phyloP scores from a whole-genome alignment of 768 basidiomycete species.

The Hygrocybe punicea region DNA sequence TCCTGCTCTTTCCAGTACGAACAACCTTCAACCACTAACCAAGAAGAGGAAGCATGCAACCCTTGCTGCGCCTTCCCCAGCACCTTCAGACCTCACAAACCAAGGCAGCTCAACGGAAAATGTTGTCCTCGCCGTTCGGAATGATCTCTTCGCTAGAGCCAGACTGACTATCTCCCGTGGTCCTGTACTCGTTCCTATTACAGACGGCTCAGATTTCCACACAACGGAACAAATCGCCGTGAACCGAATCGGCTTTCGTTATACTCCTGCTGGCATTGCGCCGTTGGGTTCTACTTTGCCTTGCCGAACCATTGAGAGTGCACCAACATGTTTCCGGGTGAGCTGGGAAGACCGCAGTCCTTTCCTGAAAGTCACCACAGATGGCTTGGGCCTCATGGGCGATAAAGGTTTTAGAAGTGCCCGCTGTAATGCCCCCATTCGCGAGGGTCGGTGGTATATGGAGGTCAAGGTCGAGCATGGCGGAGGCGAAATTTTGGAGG shows the following conservation, averaged over 20 bases:
- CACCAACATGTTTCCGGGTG: constrained; percentile 65
- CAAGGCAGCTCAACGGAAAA: constrained; percentile 36
- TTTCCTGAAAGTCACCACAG: constrained; percentile 73
- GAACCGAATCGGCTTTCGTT: constrained; percentile 77
- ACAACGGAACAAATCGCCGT: constrained; percentile 68
- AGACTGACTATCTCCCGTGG: constrained; percentile 73
- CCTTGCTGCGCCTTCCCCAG: constrained; percentile 51
- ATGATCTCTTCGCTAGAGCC: constrained; percentile 66
- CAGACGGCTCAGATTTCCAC: constrained; percentile 54
- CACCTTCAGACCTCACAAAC: constrained; percentile 51
- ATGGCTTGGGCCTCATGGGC: constrained; percentile 72
- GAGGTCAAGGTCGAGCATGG: constrained; percentile 80
- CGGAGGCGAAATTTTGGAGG: constrained; percentile 56
- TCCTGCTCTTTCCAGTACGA: not conserved
- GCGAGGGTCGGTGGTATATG: constrained; percentile 92
- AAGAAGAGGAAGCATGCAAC: constrained; percentile 60
- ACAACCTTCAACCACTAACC: constrained; percentile 26
- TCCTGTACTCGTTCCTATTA: constrained; percentile 61
- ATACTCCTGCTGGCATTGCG: constrained; percentile 73
- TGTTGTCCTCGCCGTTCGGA: constrained; percentile 54
- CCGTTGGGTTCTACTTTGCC: constrained; percentile 53
- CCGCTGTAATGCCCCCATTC: constrained; percentile 82
- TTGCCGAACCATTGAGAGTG: constrained; percentile 79
- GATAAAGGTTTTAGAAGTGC: constrained; percentile 90
- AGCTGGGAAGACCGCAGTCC: constrained; percentile 91